Evolutionary conservation across 2,329 filamentous ascomycete genomes (phyloP), one percentile per base, ranked within the genome.

Genomic region (Fusarium globosum): DNA sequence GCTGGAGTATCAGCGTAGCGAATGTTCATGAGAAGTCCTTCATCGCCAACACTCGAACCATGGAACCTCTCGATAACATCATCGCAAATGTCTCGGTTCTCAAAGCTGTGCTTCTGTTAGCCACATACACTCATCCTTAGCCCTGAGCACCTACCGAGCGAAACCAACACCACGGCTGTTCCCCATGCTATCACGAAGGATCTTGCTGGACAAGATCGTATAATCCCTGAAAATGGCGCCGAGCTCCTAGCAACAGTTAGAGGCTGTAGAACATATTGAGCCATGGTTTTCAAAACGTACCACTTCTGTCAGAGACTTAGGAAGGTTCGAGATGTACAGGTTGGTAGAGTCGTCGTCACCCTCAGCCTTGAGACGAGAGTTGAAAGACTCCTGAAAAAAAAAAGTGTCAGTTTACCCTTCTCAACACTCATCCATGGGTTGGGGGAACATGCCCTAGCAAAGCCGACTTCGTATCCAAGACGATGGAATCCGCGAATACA

Each of bases 101-200:
- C 95, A 77, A 99, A 99, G 38, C 96, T 98, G 73, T 18, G 11
- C 6, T n/a, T 6, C 28, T 20, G 46, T 73, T 49, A 75, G 65
- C n/a, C 12, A 35, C 14, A 35, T 36, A 20, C 20, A 41, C 38
- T 14, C 33, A 21, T 45, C 14, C 6, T 20, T 33, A 23, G 12
- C 26, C 23, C 13, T 62, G 30, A 55, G 39, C 61, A 81, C 89
- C 79, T 86, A 97, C 96, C 96, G 93, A 83, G 96, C 96, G 85
- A 99, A 99, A 42, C 96, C 96, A 80, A 99, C 96, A 76, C 97
- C 96, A 77, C 97, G 96, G 82, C 96, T 97, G 79, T 96, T 95
- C 66, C 95, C 96, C 81, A 95, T 93, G 77, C 90, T 91, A 82
- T 98, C 96, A 56, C 96, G 94, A 73, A 98, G 93, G 77, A 99